Conservation (phyloP, 2,329 filamentous ascomycete species). For the Ceratocystis cacaofunesta region DNA sequence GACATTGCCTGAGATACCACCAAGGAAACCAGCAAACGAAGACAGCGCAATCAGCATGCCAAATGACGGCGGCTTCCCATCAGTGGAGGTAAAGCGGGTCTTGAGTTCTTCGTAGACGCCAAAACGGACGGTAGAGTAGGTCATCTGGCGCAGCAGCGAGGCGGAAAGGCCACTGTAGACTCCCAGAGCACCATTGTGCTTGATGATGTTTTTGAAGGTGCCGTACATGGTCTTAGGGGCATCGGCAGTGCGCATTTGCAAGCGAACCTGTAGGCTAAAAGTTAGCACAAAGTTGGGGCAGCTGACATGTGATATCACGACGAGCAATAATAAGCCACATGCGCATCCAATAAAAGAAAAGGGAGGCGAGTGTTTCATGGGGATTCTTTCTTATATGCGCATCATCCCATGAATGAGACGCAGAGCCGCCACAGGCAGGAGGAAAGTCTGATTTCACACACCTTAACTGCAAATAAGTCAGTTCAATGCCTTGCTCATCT, state of each 20-base stretch:
- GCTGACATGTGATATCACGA: constrained; percentile 7
- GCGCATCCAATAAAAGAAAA: neutral
- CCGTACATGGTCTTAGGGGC: constrained; percentile 68
- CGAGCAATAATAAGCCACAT: neutral
- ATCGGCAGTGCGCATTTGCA: constrained; percentile 69
- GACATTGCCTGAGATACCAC: constrained; percentile 81
- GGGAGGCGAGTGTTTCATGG: constrained; percentile 6
- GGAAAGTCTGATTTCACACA: constrained; percentile 15
- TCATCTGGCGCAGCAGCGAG: constrained; percentile 81
- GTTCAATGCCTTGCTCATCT: neutral
- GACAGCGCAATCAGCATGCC: constrained; percentile 70
- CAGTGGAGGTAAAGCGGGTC: constrained; percentile 38
- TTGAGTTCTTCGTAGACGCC: constrained; percentile 94
- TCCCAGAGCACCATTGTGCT: constrained; percentile 58
- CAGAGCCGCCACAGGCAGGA: neutral
- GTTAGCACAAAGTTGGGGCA: constrained; percentile 2
- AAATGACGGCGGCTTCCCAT: constrained; percentile 46
- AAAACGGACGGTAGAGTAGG: constrained; percentile 92
- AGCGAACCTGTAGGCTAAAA: constrained; percentile 48
- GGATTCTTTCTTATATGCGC: constrained; percentile 2
- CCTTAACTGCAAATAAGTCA: constrained; percentile 35
- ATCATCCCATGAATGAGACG: neutral
- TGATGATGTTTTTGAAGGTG: constrained; percentile 71
- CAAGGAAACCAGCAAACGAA: constrained; percentile 68
- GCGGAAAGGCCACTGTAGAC: constrained; percentile 88